These are phyloP conservation scores for Trametes polyzona DNA, from an alignment of 1,284 basidiomycete genomes.

Conservation along the genomic window DNA sequence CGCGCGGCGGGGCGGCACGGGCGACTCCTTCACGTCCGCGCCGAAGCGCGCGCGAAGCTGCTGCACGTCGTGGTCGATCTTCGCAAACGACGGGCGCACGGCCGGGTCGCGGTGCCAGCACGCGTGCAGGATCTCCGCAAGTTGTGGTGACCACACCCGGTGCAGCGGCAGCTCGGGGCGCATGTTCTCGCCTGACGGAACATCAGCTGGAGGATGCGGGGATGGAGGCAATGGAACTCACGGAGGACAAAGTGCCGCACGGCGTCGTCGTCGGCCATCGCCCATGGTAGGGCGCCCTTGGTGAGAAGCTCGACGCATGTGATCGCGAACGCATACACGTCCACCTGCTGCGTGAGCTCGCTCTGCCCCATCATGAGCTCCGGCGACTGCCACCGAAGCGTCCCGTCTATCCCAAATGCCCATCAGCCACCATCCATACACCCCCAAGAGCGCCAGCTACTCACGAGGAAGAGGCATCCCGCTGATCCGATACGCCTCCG, in stretches of 20 bases:
- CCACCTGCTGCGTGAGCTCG: conserved; percentile 58
- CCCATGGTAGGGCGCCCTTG: conserved; percentile 68
- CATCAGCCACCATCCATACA: conserved; percentile 7
- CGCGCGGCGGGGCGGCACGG: conserved; percentile 21
- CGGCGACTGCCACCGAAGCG: conserved; percentile 74
- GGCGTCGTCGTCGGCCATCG: conserved; percentile 56
- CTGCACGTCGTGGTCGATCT: conserved; percentile 46
- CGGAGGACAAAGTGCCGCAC: conserved; percentile 65
- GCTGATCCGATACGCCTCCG: conserved; percentile 64
- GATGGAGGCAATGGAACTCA: conserved; percentile 37
- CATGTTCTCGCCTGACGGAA: conserved; percentile 52
- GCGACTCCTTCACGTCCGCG: conserved; percentile 34
- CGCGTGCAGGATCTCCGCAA: conserved; percentile 44
- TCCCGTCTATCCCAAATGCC: conserved; percentile 47
- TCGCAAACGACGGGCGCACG: conserved; percentile 51
- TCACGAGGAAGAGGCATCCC: conserved; percentile 55
- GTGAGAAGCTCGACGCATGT: conserved; percentile 70
- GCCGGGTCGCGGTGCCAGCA: conserved; percentile 56
- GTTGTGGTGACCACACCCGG: conserved; percentile 30
- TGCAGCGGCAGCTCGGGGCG: conserved; percentile 53
- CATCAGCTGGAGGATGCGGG: neutral
- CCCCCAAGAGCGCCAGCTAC: conserved; percentile 24
- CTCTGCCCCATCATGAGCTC: conserved; percentile 62
- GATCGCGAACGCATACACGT: conserved; percentile 78
- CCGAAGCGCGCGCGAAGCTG: conserved; percentile 39